A percentile compares a stretch with the other conserved stretches of the same genome.
phyloP scores from a whole-genome alignment of 768 basidiomycete species.

The Cystofilobasidium macerans region DNA sequence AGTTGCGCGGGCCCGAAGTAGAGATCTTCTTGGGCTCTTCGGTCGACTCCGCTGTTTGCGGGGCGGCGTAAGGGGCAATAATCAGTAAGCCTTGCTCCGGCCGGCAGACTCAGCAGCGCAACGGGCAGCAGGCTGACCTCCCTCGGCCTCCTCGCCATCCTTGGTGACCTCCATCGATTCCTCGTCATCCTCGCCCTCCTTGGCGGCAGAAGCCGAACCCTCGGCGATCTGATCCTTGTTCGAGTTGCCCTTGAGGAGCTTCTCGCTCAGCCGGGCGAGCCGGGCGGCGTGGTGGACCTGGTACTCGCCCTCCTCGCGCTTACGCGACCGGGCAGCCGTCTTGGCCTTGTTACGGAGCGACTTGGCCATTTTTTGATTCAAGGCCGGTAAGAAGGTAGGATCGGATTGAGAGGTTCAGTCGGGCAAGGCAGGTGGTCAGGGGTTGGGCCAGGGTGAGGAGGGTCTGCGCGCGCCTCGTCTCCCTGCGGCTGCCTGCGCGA shows the following conservation, averaged over 20 bases:
- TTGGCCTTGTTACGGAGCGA: slow-evolving; percentile 26
- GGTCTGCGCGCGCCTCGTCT: too few species aligned
- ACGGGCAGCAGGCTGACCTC: neutral
- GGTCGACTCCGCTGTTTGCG: neutral
- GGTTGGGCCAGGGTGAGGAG: too few species aligned
- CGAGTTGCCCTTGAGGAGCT: slow-evolving; percentile 16
- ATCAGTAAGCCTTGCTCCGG: neutral
- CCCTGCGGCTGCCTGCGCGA: too few species aligned
- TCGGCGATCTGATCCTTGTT: slow-evolving; percentile 23
- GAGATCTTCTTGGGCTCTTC: slow-evolving; percentile 21
- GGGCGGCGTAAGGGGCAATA: neutral
- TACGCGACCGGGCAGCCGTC: slow-evolving; percentile 16
- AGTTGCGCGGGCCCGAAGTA: slow-evolving; percentile 24
- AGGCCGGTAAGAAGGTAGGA: neutral
- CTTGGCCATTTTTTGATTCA: slow-evolving; percentile 23
- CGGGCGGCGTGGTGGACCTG: slow-evolving; percentile 24
- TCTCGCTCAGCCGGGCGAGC: slow-evolving; percentile 20
- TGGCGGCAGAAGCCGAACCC: neutral
- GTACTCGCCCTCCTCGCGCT: slow-evolving; percentile 24
- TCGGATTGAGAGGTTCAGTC: too few species aligned
- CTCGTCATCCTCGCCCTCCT: slow-evolving; percentile 17
- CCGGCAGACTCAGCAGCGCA: neutral
- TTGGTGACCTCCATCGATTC: slow-evolving; percentile 10
- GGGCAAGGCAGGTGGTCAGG: too few species aligned
- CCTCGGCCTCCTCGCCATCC: neutral